Evolutionary conservation across 176 grass and related monocot species (phyloP).

Genomic region (Luzula sylvatica): DNA sequence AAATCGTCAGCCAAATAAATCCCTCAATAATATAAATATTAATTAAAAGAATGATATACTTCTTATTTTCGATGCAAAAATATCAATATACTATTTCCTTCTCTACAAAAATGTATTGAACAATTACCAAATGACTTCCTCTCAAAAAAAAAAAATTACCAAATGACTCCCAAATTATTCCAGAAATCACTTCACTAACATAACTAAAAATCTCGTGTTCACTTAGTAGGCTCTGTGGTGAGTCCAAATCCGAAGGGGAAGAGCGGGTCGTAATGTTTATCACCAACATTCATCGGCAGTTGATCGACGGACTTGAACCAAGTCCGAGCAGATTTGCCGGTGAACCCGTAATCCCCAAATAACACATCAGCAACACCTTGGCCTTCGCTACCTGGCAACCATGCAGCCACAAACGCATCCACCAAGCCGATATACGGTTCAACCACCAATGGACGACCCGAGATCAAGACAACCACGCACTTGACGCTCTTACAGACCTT

Average conservation of each 20-base stretch:
- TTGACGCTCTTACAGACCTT: slow-evolving; percentile 46
- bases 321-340: slow-evolving; percentile 59
- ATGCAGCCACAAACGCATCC: slow-evolving; percentile 74
- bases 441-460: slow-evolving; percentile 65
- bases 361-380: slow-evolving; percentile 79
- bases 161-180: background rate
- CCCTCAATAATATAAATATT: no score
- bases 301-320: slow-evolving; percentile 92
- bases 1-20: no score
- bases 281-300: slow-evolving; percentile 88
- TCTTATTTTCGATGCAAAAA: no score
- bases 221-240: slow-evolving; percentile 32
- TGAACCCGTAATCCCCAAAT: slow-evolving; percentile 83
- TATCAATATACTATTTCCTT: no score
- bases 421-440: slow-evolving; percentile 59
- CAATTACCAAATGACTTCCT: no score
- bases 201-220: background rate
- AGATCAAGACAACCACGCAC: slow-evolving; percentile 64
- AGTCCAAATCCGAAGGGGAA: slow-evolving; percentile 75
- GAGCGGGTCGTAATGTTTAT: slow-evolving; percentile 64
- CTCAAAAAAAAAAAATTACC: background rate
- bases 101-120: no score
- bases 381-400: slow-evolving; percentile 74
- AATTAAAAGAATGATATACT: no score
- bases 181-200: background rate